A percentile compares a stretch with the other conserved stretches of the same genome.
Evolutionary conservation across 2,329 filamentous ascomycete genomes (phyloP).

Genomic region (Fonsecaea nubica): DNA sequence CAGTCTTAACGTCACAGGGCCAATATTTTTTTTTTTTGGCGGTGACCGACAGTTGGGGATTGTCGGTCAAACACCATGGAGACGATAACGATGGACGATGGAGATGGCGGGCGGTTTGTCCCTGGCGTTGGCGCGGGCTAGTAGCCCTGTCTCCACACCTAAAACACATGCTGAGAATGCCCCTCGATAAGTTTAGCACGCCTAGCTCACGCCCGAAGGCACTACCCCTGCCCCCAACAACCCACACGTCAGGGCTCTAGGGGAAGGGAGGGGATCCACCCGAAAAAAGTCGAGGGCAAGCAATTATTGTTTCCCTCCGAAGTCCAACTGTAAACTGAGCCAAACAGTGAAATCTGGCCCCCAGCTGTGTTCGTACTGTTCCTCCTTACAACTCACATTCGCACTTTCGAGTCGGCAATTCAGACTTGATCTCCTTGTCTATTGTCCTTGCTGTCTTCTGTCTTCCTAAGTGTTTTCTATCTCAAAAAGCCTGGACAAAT

Average conservation of each 20-base stretch:
- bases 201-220: constrained; percentile 1
- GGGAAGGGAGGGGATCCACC: constrained; percentile 14
- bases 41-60: constrained; percentile 23
- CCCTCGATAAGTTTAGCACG: constrained; percentile 36
- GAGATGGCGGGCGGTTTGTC: constrained; percentile 17
- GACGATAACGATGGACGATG: neutral
- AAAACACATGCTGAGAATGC: constrained; percentile 15
- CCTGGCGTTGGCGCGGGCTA: constrained; percentile 31
- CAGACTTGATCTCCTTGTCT: constrained; percentile 7
- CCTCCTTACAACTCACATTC: constrained; percentile 19
- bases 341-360: constrained; percentile 16
- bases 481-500: constrained; percentile 12
- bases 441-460: constrained; percentile 14
- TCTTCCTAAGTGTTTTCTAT: constrained; percentile 6
- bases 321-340: constrained; percentile 28
- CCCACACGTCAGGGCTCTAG: constrained; percentile 11
- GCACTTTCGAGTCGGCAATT: constrained; percentile 8
- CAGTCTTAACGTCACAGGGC: constrained; percentile 16
- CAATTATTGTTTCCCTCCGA: constrained; percentile 25
- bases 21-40: constrained; percentile 12
- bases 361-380: constrained; percentile 17
- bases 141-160: constrained; percentile 13
- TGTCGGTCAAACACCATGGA: constrained; percentile 23
- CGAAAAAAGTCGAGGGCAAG: constrained; percentile 27
- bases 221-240: constrained; percentile 35